Evolutionary conservation across 179 eudicot species (phyloP), one percentile per base, ranked within the genome.

Genomic region (Beta lomatogona): DNA sequence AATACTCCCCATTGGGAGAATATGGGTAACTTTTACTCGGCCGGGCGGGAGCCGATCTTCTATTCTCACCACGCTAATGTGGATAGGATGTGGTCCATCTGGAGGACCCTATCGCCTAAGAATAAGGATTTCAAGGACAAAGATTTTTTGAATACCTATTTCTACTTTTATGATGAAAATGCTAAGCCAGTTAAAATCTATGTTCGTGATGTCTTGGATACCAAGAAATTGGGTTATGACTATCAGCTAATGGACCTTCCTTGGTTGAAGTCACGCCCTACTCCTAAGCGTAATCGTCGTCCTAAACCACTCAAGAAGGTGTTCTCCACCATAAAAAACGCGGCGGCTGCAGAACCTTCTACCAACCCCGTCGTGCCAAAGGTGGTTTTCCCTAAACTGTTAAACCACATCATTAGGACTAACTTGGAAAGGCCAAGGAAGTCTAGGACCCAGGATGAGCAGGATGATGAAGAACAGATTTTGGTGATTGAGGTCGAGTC

Each of bases 11-110:
- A 88, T 3, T 21, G 78, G 0, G 96, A 94, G 83, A 78, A 93
- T 78, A 93, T 93, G 98, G 98, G 98, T 2, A 87, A 83, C 83
- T 94, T 94, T 71, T 91, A 92, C 84, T 90, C 98, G 0, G 98
- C 97, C 1, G 98, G 75, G 0, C 75, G 93, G 5, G 97, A 94
- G 75, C 96, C 98, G 2, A 61, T 94, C 7, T 94, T 93, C 77
- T 93, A 77, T 53, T 89, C 84, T 45, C 98, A 94, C 82, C 98
- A 94, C 21, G 50, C 89, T 4, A 93, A 93, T 19, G 63, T 92
- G 7, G 98, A 94, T 15, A 82, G 98, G 8, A 53, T 91, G 83
- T 93, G 98, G 98, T 68, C 84, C 16, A 10, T 93, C 1, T 94
- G 98, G 98, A 92, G 87, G 73, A 86, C 85, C 25, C 72, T 91